These are phyloP conservation scores for Umbilicus rupestris DNA, from an alignment of 164 flowering plant species.

Conservation along the genomic window DNA sequence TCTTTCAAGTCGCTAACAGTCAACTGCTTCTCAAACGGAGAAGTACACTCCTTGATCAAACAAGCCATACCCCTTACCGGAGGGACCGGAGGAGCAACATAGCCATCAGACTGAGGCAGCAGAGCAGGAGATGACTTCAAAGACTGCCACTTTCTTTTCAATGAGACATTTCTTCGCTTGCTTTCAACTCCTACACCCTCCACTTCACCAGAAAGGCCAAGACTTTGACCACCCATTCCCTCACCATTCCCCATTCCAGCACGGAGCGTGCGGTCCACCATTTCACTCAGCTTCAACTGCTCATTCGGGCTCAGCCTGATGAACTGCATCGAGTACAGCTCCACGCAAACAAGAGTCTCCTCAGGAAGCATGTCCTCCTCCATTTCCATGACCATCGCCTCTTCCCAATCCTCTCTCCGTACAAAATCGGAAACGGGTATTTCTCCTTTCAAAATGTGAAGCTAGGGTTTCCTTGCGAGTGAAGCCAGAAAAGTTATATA, in stretches of 20 bases:
- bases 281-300: background rate
- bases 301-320: background rate
- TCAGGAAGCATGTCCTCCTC: background rate
- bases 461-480: too few relatives aligned
- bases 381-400: background rate
- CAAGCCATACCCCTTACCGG: slow-evolving; percentile 7
- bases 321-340: background rate
- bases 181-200: background rate
- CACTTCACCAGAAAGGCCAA: background rate
- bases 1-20: slow-evolving; percentile 13
- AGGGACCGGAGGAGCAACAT: slow-evolving; percentile 6
- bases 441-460: too few relatives aligned
- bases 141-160: background rate
- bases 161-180: background rate
- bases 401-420: background rate
- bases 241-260: background rate
- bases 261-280: background rate
- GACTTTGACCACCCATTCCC: background rate
- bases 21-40: slow-evolving; percentile 18
- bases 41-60: slow-evolving; percentile 13
- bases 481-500: too few relatives aligned
- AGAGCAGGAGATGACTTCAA: background rate
- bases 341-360: background rate
- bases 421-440: too few relatives aligned
- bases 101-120: background rate